A percentile compares a stretch with the other conserved stretches of the same genome.
phyloP scores from a whole-genome alignment of 2,329 filamentous ascomycete genomes.

The Atkinsonella hypoxylon region DNA sequence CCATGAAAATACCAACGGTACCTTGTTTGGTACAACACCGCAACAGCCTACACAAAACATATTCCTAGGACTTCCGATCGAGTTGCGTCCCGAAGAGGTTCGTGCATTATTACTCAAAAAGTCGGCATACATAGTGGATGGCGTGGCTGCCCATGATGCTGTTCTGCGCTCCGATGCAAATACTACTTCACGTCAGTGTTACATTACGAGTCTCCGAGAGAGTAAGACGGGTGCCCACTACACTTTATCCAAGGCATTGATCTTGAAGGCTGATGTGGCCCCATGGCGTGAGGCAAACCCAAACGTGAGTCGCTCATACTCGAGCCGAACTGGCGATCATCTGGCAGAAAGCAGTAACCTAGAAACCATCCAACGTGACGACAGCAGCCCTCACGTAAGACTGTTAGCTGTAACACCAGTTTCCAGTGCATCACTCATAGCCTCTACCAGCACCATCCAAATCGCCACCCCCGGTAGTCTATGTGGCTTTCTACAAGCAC shows the following conservation, averaged over 20 bases:
- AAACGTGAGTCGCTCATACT: not conserved
- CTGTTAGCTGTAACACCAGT: constrained; percentile 19
- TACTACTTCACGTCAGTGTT: constrained; percentile 45
- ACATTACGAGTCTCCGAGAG: constrained; percentile 44
- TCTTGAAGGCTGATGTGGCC: constrained; percentile 20
- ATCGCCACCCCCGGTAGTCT: constrained; percentile 33
- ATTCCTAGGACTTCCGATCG: constrained; percentile 77
- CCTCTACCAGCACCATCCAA: constrained; percentile 8
- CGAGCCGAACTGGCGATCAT: not conserved
- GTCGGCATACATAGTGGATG: constrained; percentile 71
- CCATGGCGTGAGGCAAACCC: constrained; percentile 8
- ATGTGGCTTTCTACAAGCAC: constrained; percentile 66
- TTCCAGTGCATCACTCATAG: constrained; percentile 21
- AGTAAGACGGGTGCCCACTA: constrained; percentile 30
- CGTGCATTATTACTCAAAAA: constrained; percentile 66
- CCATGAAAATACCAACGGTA: constrained; percentile 72
- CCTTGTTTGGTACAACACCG: constrained; percentile 76
- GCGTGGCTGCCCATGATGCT: constrained; percentile 55
- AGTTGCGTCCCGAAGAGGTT: constrained; percentile 86
- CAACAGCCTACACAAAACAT: constrained; percentile 92
- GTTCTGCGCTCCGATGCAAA: constrained; percentile 45
- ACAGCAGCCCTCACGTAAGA: not conserved
- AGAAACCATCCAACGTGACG: not conserved
- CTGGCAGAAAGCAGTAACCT: not conserved
- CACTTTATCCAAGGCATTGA: constrained; percentile 26